phyloP scores from a whole-genome alignment of 2,329 filamentous ascomycete genomes.

The Colletotrichum spaethianum region DNA sequence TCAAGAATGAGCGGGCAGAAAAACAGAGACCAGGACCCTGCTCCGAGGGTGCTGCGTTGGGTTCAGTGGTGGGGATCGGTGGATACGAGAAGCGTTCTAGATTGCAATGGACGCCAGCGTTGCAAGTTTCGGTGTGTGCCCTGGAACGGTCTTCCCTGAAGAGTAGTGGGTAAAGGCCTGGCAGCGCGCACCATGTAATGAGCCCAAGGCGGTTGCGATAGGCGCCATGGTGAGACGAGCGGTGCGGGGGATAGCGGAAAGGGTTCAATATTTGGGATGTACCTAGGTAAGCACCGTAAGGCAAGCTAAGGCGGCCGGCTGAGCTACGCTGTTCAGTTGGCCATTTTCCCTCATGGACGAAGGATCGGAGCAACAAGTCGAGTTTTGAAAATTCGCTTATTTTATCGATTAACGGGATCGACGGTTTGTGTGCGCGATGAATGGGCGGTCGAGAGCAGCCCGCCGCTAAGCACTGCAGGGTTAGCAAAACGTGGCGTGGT shows the following conservation, averaged over 20 bases:
- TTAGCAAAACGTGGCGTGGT: conserved; percentile 16
- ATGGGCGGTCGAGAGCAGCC: not conserved
- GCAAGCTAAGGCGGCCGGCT: not conserved
- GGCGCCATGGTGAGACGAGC: conserved; percentile 25
- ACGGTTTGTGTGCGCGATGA: conserved; percentile 9
- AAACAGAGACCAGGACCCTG: conserved; percentile 19
- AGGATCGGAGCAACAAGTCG: not conserved
- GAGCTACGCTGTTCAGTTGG: not conserved
- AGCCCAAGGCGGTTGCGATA: conserved; percentile 7
- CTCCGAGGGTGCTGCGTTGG: not conserved
- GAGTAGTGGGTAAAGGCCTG: not conserved
- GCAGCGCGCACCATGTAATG: not conserved
- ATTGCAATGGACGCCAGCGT: conserved; percentile 28
- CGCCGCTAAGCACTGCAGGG: not conserved
- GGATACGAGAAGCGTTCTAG: conserved; percentile 36
- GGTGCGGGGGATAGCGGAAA: conserved; percentile 29
- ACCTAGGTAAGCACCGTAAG: too few relatives aligned
- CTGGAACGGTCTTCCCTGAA: conserved; percentile 33
- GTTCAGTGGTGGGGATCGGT: not conserved
- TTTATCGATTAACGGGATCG: conserved; percentile 24
- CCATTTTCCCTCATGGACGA: not conserved
- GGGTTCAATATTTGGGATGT: conserved; percentile 3
- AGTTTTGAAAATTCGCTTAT: conserved; percentile 15
- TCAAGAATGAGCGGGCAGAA: not conserved
- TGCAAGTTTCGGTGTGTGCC: conserved; percentile 38